Conservation (phyloP, 2,329 filamentous ascomycete genomes). For the Aspergillus luchuensis region DNA sequence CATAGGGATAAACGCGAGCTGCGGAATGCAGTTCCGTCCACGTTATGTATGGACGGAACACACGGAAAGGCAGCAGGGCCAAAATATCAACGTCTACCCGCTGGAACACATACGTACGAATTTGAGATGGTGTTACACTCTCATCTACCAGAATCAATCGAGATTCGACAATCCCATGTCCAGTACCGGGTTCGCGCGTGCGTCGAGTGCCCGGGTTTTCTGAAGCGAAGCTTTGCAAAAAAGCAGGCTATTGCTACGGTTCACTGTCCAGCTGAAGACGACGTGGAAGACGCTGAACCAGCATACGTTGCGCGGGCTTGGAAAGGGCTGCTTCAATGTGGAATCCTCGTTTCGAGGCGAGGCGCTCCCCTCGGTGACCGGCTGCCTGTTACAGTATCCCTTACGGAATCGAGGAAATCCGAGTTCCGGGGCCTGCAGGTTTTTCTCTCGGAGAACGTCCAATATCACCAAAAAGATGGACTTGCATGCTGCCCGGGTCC, state of each 20-base stretch:
- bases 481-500: conserved; percentile 14
- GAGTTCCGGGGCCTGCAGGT: conserved; percentile 16
- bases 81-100: conserved; percentile 1
- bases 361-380: conserved; percentile 16
- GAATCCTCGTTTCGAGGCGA: conserved; percentile 13
- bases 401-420: conserved; percentile 12
- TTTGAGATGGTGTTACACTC: conserved; percentile 21
- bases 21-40: conserved; percentile 8
- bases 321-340: conserved; percentile 12
- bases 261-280: conserved; percentile 18
- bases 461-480: conserved; percentile 16
- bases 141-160: conserved; percentile 16
- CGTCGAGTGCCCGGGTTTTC: conserved; percentile 9
- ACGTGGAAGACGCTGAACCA: conserved; percentile 18
- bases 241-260: conserved; percentile 13
- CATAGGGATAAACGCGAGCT: conserved; percentile 7
- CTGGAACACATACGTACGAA: conserved; percentile 16
- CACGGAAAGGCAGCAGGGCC: background rate
- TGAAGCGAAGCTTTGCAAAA: conserved; percentile 3
- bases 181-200: conserved; percentile 17
- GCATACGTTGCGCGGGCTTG: conserved; percentile 13
- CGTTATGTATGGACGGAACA: background rate
- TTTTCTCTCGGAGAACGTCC: conserved; percentile 18
- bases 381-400: conserved; percentile 13
- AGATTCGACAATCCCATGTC: conserved; percentile 15